Evolutionary conservation across 2,329 filamentous ascomycete species (phyloP), one percentile per base, ranked within the genome.

Genomic region (Penicillium sp.): DNA sequence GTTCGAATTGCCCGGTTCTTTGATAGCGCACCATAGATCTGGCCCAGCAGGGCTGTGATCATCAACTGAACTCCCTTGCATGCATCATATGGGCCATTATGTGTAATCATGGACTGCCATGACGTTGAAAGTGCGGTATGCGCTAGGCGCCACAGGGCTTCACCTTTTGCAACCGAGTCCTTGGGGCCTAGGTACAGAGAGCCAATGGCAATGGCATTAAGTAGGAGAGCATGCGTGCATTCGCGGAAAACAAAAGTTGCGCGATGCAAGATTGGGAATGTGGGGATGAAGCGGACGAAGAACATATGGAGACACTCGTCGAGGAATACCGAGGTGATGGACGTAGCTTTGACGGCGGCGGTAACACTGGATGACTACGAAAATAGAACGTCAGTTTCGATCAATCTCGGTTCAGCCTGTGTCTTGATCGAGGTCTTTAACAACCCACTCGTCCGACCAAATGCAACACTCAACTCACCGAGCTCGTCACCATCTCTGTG

Each of bases 281-380:
- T 78, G 3, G 76, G 76, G 26, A 78, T 77, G 55, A 79, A 78
- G 16, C 75, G 71, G 14, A 70, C 70, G 53, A 79, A 79, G 63
- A 79, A 79, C 75, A 79, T 78, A 55, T 79, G 77, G 16, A 79
- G 61, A 58, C 76, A 78, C 59, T 76, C 74, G 51, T 79, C 76
- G 8, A 79, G 66, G 37, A 79, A 79, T 20, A 77, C 74, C 0
- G 77, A 79, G 20, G 74, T 78, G 18, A 78, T 72, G 2, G 74
- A 76, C 1, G 69, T 76, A 20, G 73, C 69, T 59, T 78, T 75
- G 14, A 77, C 72, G 13, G 74, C 76, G n/a, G 76, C 74, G 5
- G 76, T 78, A 9, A 78, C 71, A 45, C 72, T 76, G 1, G 73
- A 76, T 10, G 75, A 78, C 75, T 74, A 43, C 13, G 40, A 20